Evolutionary conservation across 2,329 filamentous ascomycete species (phyloP).

Genomic region (Diaporthe batatas): DNA sequence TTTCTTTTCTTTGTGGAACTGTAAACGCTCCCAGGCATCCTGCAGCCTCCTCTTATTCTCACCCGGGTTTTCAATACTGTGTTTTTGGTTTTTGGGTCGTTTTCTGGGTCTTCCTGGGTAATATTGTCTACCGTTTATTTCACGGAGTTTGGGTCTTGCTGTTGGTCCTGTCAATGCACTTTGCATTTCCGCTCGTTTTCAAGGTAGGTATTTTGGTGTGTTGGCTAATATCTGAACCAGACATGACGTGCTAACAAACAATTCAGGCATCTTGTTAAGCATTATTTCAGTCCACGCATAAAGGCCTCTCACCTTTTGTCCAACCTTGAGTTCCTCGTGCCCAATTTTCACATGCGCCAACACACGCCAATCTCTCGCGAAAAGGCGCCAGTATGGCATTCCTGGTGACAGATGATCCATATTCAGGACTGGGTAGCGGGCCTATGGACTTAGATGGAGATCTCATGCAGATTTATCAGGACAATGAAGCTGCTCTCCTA

Average conservation of each 20-base stretch:
- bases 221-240: background rate
- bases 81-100: background rate
- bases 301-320: background rate
- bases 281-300: background rate
- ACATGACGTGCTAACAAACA: background rate
- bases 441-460: conserved; percentile 10
- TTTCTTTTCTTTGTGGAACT: background rate
- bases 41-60: background rate
- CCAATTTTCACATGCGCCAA: background rate
- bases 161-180: background rate
- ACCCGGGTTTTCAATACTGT: background rate
- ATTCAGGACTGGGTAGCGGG: background rate
- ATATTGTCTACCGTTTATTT: background rate
- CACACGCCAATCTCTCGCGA: background rate
- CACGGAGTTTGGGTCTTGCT: conserved; percentile 7
- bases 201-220: background rate
- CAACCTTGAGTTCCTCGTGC: background rate
- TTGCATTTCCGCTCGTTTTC: conserved; percentile 4
- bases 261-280: background rate
- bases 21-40: background rate
- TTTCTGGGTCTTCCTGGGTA: background rate
- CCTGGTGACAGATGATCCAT: background rate
- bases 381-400: conserved; percentile 2
- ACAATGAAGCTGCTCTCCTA: conserved; percentile 7
- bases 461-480: background rate